Conservation (phyloP, 1,139 yeast genomes). For the Saccharomycopsis hybrid region DNA sequence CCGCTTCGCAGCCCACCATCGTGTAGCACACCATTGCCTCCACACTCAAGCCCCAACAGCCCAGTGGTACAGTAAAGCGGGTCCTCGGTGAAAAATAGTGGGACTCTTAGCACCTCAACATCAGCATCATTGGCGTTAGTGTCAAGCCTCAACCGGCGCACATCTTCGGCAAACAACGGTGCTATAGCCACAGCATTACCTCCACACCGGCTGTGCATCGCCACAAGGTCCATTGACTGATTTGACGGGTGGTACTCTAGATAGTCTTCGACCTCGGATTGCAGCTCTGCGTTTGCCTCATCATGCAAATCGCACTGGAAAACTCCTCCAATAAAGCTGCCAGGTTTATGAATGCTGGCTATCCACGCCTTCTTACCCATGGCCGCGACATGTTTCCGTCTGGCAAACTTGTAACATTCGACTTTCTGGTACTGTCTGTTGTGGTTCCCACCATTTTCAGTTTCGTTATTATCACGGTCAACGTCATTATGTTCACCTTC, state of each 20-base stretch:
- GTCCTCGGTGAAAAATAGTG: neutral
- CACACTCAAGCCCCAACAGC: too few relatives aligned
- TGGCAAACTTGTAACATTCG: conserved; percentile 9
- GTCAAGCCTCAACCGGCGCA: conserved; percentile 2
- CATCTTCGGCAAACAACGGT: conserved; percentile 2
- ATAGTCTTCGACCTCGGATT: too few relatives aligned
- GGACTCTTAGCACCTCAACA: conserved; percentile 3
- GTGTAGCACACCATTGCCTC: too few relatives aligned
- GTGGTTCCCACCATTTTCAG: neutral
- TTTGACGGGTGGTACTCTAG: too few relatives aligned
- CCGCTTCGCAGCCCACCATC: too few relatives aligned
- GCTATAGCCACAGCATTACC: neutral
- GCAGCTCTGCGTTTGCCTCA: too few relatives aligned
- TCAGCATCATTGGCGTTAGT: neutral
- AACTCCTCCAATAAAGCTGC: too few relatives aligned
- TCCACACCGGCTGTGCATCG: neutral
- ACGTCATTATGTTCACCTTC: neutral
- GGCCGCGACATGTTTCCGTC: conserved; percentile 6
- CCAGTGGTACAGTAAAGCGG: too few relatives aligned
- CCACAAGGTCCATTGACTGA: too few relatives aligned
- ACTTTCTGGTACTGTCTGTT: neutral
- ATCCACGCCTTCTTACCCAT: neutral
- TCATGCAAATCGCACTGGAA: too few relatives aligned
- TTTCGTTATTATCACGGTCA: neutral
- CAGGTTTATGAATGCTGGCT: neutral